These are phyloP conservation scores for Conringia planisiliqua DNA, from an alignment of 345 rosid genomes.

Conservation along the genomic window DNA sequence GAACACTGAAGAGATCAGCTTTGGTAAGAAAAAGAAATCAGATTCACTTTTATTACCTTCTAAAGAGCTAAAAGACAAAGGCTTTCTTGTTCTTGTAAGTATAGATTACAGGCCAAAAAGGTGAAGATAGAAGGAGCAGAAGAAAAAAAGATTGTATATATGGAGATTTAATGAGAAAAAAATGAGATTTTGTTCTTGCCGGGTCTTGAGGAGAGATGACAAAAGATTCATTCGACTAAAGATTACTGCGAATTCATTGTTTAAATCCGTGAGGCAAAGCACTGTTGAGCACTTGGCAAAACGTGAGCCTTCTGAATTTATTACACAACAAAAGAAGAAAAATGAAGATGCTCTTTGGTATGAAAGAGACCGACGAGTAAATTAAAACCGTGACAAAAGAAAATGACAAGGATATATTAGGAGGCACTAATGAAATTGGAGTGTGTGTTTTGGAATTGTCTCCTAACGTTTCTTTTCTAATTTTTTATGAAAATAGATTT, in stretches of 20 bases:
- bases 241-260: constrained; percentile 16
- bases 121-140: neutral
- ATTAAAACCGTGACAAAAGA: constrained; percentile 31
- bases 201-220: constrained; percentile 9
- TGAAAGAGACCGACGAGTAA: constrained; percentile 25
- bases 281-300: constrained; percentile 5
- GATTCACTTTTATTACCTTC: constrained; percentile 21
- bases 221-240: neutral
- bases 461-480: neutral
- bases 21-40: neutral
- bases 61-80: constrained; percentile 18
- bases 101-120: neutral
- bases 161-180: constrained; percentile 1
- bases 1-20: neutral
- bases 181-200: neutral
- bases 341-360: constrained; percentile 9
- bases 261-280: constrained; percentile 22
- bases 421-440: neutral
- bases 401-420: constrained; percentile 1
- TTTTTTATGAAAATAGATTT: neutral
- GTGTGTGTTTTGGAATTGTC: constrained; percentile 23
- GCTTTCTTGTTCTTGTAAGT: constrained; percentile 12
- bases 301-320: constrained; percentile 20
- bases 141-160: neutral
- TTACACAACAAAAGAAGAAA: neutral